Percentiles rank a stretch among this genome's conserved stretches.
Conservation (phyloP, 768 basidiomycete species). For the Mycena venus region DNA sequence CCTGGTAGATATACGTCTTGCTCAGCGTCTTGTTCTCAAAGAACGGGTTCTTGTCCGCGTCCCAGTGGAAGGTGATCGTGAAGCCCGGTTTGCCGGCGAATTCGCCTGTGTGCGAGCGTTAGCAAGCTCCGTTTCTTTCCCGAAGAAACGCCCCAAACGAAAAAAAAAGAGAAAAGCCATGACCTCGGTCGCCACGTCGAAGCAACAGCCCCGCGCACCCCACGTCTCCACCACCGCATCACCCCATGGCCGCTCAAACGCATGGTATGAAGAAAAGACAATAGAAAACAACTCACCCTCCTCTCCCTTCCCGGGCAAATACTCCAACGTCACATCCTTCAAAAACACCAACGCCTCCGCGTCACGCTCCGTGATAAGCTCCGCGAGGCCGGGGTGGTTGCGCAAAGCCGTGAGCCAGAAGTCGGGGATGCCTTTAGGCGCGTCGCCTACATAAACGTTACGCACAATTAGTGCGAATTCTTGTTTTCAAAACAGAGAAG, state of each 20-base stretch:
- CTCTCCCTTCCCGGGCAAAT: conserved; percentile 58
- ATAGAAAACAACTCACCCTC: conserved; percentile 20
- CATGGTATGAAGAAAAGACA: no score
- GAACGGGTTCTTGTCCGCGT: conserved; percentile 76
- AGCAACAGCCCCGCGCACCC: no score
- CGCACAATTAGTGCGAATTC: no score
- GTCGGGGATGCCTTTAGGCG: conserved; percentile 77
- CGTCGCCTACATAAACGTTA: background rate
- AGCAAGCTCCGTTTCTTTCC: conserved; percentile 31
- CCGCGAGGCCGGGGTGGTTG: conserved; percentile 89
- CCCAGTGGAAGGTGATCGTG: conserved; percentile 89
- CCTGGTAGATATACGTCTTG: conserved; percentile 95
- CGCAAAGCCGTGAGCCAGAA: conserved; percentile 98
- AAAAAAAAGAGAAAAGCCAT: background rate
- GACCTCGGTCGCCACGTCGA: no score
- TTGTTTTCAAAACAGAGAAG: background rate
- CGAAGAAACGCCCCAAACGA: background rate
- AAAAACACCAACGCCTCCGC: conserved; percentile 87
- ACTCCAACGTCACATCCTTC: conserved; percentile 83
- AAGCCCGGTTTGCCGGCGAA: conserved; percentile 87
- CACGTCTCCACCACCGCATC: no score
- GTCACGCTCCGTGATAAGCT: conserved; percentile 95
- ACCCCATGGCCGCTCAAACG: no score
- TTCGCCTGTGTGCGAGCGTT: conserved; percentile 45
- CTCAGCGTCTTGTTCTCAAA: conserved; percentile 87